These are phyloP conservation scores for Nemophila menziesii DNA, from an alignment of 257 asterid species.

Conservation along the genomic window DNA sequence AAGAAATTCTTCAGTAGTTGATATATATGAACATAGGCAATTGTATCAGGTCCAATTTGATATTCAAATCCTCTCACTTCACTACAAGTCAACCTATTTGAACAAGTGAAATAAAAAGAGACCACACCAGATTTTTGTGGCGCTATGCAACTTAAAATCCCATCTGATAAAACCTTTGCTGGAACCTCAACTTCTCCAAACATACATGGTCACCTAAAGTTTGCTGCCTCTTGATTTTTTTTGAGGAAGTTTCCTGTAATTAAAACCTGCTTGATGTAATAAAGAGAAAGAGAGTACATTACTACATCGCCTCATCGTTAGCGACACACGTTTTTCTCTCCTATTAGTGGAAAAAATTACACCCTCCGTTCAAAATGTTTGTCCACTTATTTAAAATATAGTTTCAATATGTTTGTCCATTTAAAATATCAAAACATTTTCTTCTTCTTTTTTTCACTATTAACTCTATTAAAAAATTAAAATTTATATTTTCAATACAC, in stretches of 20 bases:
- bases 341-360: too few relatives aligned
- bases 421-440: too few relatives aligned
- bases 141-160: slow-evolving; percentile 57
- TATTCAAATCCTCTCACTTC: slow-evolving; percentile 76
- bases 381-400: too few relatives aligned
- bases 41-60: slow-evolving; percentile 25
- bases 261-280: slow-evolving; percentile 38
- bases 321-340: too few relatives aligned
- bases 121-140: slow-evolving; percentile 52
- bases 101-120: slow-evolving; percentile 67
- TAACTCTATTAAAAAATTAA: too few relatives aligned
- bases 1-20: slow-evolving; percentile 48
- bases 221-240: slow-evolving; percentile 33
- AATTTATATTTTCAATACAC: too few relatives aligned
- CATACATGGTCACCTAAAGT: slow-evolving; percentile 70
- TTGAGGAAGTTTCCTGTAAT: slow-evolving; percentile 58
- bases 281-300: too few relatives aligned
- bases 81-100: slow-evolving; percentile 81
- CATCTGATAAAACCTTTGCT: slow-evolving; percentile 51
- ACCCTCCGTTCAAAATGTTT: too few relatives aligned
- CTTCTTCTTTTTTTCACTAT: too few relatives aligned
- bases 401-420: too few relatives aligned
- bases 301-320: too few relatives aligned
- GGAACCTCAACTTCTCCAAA: slow-evolving; percentile 82
- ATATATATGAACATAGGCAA: slow-evolving; percentile 35